Evolutionary conservation across 1,284 basidiomycete genomes (phyloP).

Genomic region (Tausonia pullulans): DNA sequence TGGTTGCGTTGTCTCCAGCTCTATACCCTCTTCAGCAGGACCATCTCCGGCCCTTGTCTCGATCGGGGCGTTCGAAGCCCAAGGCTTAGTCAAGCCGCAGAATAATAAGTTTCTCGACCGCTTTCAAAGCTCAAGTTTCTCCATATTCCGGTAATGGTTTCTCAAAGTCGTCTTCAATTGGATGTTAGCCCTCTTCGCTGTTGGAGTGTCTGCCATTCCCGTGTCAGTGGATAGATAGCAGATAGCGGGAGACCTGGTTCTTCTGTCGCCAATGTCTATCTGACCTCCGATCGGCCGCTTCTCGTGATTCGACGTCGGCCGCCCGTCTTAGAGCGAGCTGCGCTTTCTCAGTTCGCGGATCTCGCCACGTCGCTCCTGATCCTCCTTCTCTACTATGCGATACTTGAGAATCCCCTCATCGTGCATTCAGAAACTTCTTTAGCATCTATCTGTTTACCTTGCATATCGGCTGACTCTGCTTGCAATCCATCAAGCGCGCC

Average conservation of each 20-base stretch:
- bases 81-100: conserved; percentile 1
- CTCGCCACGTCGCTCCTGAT: conserved; percentile 16
- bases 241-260: too few relatives aligned
- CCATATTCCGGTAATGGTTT: neutral
- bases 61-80: neutral
- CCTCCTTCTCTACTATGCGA: conserved; percentile 25
- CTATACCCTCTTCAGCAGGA: conserved; percentile 6
- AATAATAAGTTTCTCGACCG: neutral
- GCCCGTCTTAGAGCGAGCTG: conserved; percentile 27
- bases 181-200: neutral
- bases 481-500: conserved; percentile 26
- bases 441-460: neutral
- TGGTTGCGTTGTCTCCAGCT: neutral
- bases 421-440: neutral
- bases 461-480: neutral
- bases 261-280: too few relatives aligned
- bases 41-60: neutral
- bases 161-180: neutral
- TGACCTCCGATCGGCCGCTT: neutral
- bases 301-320: conserved; percentile 6
- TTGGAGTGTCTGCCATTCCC: neutral
- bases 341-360: conserved; percentile 26
- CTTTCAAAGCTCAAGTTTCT: conserved; percentile 3
- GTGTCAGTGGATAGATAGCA: too few relatives aligned
- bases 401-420: conserved; percentile 31